Conservation (phyloP, 352 stramenopile species). For the Globisporangium canariense region DNA sequence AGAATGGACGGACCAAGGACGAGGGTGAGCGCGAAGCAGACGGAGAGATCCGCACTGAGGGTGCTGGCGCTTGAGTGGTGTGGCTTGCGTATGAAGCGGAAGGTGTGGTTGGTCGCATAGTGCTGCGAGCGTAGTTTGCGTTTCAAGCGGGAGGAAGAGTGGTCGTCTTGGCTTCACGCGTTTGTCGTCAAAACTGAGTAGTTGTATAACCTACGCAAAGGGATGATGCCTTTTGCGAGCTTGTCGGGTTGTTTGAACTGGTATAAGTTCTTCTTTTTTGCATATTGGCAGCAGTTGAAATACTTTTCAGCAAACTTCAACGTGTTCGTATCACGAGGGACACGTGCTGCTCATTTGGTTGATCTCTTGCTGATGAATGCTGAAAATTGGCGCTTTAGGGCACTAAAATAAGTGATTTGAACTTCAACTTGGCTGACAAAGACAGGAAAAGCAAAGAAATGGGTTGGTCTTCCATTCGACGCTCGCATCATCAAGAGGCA, state of each 20-base stretch:
- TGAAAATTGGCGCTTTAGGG: background rate
- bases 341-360: background rate
- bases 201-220: background rate
- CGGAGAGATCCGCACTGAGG: constrained; percentile 18
- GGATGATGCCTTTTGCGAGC: background rate
- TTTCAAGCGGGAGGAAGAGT: background rate
- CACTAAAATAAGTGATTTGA: background rate
- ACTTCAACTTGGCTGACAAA: constrained; percentile 14
- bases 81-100: too few relatives aligned
- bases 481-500: background rate
- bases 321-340: background rate
- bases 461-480: background rate
- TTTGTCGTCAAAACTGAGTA: background rate
- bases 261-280: background rate
- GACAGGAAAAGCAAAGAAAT: background rate
- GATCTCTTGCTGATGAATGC: background rate
- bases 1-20: too few relatives aligned
- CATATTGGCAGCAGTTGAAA: constrained; percentile 1
- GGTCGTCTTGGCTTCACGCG: too few relatives aligned
- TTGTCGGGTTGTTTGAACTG: too few relatives aligned
- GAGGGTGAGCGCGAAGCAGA: constrained; percentile 12
- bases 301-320: background rate
- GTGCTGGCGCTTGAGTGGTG: background rate
- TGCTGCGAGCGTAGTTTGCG: constrained; percentile 4
- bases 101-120: background rate